Conservation (phyloP, 2,329 filamentous ascomycete genomes). For the Diaporthe batatas region DNA sequence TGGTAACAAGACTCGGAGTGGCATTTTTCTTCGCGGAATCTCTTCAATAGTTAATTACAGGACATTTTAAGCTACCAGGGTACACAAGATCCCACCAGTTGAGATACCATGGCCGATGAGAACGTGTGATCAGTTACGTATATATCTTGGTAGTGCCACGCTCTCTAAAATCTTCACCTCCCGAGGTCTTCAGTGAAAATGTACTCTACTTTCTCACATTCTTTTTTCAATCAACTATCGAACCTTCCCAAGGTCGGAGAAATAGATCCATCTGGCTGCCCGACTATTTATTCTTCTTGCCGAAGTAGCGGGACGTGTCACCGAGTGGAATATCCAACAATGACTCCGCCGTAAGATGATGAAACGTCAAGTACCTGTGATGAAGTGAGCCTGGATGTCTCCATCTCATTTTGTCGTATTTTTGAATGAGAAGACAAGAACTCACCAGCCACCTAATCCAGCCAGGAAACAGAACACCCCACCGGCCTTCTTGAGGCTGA, state of each 20-base stretch:
- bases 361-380: conserved; percentile 47
- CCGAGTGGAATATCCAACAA: conserved; percentile 46
- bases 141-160: too few relatives aligned
- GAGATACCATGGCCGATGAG: too few relatives aligned
- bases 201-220: neutral
- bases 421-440: accelerated
- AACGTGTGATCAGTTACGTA: too few relatives aligned
- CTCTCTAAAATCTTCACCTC: too few relatives aligned
- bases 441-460: conserved; percentile 47
- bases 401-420: too few relatives aligned
- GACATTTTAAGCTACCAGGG: too few relatives aligned
- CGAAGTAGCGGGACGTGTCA: conserved; percentile 47
- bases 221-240: neutral
- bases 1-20: too few relatives aligned
- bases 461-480: conserved; percentile 48
- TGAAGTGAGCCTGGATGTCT: neutral
- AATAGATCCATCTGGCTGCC: neutral
- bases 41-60: too few relatives aligned
- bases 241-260: neutral
- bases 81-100: too few relatives aligned
- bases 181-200: too few relatives aligned
- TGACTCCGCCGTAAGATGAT: conserved; percentile 46
- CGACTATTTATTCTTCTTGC: conserved; percentile 37
- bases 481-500: conserved; percentile 45
- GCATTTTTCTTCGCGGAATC: too few relatives aligned